phyloP scores from a whole-genome alignment of 495 filamentous ascomycete genomes.

The Durotheca rogersii region DNA sequence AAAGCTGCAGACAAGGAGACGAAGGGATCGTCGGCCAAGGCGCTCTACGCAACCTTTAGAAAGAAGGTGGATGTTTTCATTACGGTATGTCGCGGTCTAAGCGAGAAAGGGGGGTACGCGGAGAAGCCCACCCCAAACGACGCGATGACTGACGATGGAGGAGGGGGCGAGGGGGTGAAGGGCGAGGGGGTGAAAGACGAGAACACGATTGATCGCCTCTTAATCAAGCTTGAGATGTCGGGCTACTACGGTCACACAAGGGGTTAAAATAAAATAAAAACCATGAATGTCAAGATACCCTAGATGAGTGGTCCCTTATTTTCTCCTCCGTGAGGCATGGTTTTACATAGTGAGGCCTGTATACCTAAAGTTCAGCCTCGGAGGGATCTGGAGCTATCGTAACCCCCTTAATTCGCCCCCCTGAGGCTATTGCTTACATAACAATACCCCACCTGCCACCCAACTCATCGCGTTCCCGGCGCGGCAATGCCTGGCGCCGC shows the following conservation, averaged over 20 bases:
- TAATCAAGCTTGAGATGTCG: conserved; percentile 62
- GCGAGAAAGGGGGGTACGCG: conserved; percentile 59
- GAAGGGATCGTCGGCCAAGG: conserved; percentile 46
- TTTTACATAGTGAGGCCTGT: no score
- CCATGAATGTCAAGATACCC: no score
- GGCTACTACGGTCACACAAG: conserved; percentile 50
- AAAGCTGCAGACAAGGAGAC: conserved; percentile 31
- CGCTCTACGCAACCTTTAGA: conserved; percentile 61
- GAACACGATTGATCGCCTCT: conserved; percentile 54
- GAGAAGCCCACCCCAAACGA: conserved; percentile 46
- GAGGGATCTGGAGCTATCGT: not conserved
- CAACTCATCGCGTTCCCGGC: conserved; percentile 22
- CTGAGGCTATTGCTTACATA: not conserved
- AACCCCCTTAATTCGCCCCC: not conserved
- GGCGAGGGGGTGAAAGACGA: conserved; percentile 34
- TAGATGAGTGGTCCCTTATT: conserved; percentile 5
- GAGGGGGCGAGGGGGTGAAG: conserved; percentile 23
- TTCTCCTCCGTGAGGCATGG: not conserved
- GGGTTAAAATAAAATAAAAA: conserved; percentile 16
- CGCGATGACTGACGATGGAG: conserved; percentile 30
- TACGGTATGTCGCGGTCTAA: conserved; percentile 59
- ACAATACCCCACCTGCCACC: conserved; percentile 19
- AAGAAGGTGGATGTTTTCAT: conserved; percentile 70
- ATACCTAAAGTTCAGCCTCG: no score
- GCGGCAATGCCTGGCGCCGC: no score